Base-by-base conservation (phyloP, 108 stramenopile species). In the Hondaea fermentalgiana region DNA sequence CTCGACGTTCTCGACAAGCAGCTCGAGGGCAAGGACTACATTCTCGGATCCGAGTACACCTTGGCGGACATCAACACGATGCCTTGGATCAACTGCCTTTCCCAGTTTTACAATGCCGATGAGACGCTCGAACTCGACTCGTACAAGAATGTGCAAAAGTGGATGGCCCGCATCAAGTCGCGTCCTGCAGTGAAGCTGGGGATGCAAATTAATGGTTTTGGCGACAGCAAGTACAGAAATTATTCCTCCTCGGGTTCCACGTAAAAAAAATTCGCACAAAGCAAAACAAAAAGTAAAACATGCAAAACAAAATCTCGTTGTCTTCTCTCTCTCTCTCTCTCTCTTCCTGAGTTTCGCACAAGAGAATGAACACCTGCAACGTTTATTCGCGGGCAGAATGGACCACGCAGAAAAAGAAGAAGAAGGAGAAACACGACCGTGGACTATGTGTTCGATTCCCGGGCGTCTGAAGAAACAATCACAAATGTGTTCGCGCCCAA, bases 41-140 rank as follows among this genome's bases (percentile, higher is more conserved):
- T 97, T 5, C 91, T 89, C 14, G 96, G 96, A 10, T 93, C 95
- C 17, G 95, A 95, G 60, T 95, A 92, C 89, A 95, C 96, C 12
- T 92, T 97, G 57, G 96, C 96, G 5, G 97, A 97, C 88, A 94
- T 96, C 69, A 95, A 95, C 57, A 93, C 93, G 88, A 95, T 88
- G 45, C 95, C 97, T 0, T 97, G 97, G 96, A 92, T 93, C 83
- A 92, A 88, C 89, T 89, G 83, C 87, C 53, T 89, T 10, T 69
- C 44, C 21, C n/a, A 49, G 72, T 91, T 72, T 64, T 91, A 91
- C 89, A 60, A 87, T 49, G 91, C 89, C 10, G 89, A 49, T 25
- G 89, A 89, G 17, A 87, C 58, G 35, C 87, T 91, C 1, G 91
- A 29, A 23, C 44, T 91, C 87, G 25, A 25, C 51, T 47, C 16